Conservation (phyloP, 371 early-diverging fungal species). For the Mortierella sp. region DNA sequence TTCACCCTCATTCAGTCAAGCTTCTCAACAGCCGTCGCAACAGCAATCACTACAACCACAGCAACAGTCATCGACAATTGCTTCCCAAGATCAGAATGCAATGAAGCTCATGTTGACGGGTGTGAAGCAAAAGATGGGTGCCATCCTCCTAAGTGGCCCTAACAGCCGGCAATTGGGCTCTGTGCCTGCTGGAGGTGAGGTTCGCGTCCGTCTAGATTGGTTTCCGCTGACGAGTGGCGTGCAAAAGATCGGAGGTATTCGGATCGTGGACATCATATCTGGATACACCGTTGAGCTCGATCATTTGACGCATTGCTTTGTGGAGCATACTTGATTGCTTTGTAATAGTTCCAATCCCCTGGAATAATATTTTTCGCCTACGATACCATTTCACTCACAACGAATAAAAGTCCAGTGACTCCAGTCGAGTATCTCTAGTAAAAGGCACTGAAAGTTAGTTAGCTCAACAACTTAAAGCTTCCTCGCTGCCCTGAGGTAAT, state of each 20-base stretch:
- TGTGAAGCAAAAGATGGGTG: constrained; percentile 83
- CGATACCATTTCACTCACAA: too few species aligned
- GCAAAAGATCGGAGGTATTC: constrained; percentile 86
- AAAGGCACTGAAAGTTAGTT: too few species aligned
- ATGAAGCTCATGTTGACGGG: constrained; percentile 76
- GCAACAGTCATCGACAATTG: constrained; percentile 10
- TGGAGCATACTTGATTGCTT: constrained; percentile 57
- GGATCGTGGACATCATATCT: constrained; percentile 70
- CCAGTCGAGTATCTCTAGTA: too few species aligned
- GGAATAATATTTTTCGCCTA: too few species aligned
- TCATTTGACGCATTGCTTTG: constrained; percentile 74
- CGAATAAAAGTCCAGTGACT: too few species aligned
- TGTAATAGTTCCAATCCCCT: too few species aligned
- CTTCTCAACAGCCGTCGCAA: neutral
- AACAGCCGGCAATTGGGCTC: constrained; percentile 74
- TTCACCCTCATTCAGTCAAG: constrained; percentile 20
- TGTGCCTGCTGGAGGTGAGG: constrained; percentile 67
- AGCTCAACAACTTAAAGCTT: too few species aligned
- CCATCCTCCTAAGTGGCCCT: constrained; percentile 83
- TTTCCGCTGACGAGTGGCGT: constrained; percentile 88
- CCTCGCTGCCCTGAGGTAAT: too few species aligned
- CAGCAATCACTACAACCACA: constrained; percentile 20
- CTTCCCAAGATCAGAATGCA: constrained; percentile 58
- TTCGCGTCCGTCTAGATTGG: constrained; percentile 80
- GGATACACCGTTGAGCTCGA: constrained; percentile 80